Evolutionary conservation across 768 basidiomycete species (phyloP), one percentile per base, ranked within the genome.

Genomic region (Suillus plorans): DNA sequence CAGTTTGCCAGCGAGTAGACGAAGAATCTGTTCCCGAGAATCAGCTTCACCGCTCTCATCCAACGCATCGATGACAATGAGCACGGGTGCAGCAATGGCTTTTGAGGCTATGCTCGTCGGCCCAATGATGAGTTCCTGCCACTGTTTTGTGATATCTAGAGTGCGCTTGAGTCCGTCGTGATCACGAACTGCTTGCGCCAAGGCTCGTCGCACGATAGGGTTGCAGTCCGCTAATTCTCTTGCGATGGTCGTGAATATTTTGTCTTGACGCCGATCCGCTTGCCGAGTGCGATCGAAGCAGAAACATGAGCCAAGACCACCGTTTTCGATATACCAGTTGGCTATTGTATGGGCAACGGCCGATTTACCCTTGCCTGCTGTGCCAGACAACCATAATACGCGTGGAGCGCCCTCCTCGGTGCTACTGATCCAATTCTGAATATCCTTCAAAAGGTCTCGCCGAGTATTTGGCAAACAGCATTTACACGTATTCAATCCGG

Each of bases 21-120:
- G 0, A n/a, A 76, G 69, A 22, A 74, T 64, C 5, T n/a, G n/a
- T 25, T 56, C 50, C 16, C 68, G 66, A 18, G 64, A 28, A 8
- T 31, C 4, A 9, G 50, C 55, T 12, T 68, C 55, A 7, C 63
- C 62, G 42, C 67, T 69, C 53, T 67, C 69, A 42, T 71, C 69
- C 28, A 73, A 55, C 5, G 62, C 74, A 47, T 76, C 74, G n/a
- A 75, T 70, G 50, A 76, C 60, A 16, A 74, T 61, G 5, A 72
- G 42, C 10, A 73, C 66, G 14, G 69, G 72, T 16, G 69, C 67
- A 55, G 65, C 6, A 20, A 71, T 57, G 5, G 53, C 59, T 39
- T 53, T 53, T 9, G 52, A 31, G 52, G 44, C 60, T 7, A 37
- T 49, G 22, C 31, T 6, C 1, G 60, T 60, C 0, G 70, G 70